These are phyloP conservation scores for Aspergillus calidoustus DNA, from an alignment of 2,329 filamentous ascomycete species.

Conservation along the genomic window DNA sequence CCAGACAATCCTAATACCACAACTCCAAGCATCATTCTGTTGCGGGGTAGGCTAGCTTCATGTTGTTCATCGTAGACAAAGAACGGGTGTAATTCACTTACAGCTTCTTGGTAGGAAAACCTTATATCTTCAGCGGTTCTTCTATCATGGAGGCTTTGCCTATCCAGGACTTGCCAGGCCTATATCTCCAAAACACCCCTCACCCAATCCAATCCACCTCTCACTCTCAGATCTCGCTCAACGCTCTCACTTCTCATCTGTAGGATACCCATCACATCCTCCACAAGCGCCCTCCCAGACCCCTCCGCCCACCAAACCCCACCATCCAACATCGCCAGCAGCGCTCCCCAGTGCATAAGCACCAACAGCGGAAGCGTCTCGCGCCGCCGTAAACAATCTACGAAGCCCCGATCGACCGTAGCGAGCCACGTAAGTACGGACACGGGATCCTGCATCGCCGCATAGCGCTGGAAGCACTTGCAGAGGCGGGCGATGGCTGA, in stretches of 20 bases:
- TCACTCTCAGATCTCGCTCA: too few species aligned
- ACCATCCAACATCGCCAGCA: slow-evolving; percentile 1
- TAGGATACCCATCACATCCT: not conserved
- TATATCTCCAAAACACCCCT: too few species aligned
- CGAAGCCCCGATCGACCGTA: not conserved
- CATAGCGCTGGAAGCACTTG: not conserved
- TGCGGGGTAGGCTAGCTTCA: too few species aligned
- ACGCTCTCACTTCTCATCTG: too few species aligned
- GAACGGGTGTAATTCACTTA: too few species aligned
- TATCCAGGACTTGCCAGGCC: too few species aligned
- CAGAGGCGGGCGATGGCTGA: not conserved
- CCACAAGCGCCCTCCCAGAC: not conserved
- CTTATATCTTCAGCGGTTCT: too few species aligned
- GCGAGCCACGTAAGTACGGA: not conserved
- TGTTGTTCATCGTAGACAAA: too few species aligned
- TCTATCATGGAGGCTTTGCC: too few species aligned
- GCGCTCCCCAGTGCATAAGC: not conserved
- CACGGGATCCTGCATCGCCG: not conserved
- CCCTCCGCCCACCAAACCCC: not conserved
- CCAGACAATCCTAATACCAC: slow-evolving; percentile 26
- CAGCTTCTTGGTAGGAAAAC: too few species aligned
- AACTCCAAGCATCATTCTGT: not conserved
- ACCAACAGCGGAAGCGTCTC: not conserved
- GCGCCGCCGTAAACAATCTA: not conserved
- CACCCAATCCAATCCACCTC: too few species aligned